Evolutionary conservation across 306 rosid genomes (phyloP), one percentile per base, ranked within the genome.

Genomic region (Lathyrus aphaca): DNA sequence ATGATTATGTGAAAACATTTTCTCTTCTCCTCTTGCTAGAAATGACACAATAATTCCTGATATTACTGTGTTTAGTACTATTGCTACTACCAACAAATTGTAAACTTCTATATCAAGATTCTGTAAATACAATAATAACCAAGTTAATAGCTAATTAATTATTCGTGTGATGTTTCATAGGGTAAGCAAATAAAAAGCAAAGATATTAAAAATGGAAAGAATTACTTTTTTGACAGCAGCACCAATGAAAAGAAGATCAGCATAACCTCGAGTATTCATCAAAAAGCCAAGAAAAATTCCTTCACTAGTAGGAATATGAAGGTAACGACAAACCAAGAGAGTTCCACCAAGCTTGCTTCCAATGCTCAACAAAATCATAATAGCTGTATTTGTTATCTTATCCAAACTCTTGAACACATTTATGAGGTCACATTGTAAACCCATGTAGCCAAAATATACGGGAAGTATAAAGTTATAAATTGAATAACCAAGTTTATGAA

Each of bases 381-480:
- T 72, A 32, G 64, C 53, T 0, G 75, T 78, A 37, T 81, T 73
- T 0, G 69, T 2, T 0, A 63, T 12, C 13, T 65, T 71, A 25
- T 69, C 32, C 69, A 72, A 39, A 39, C 18, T 75, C 46, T 14
- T 16, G 37, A 91, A 76, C 40, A 57, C 65, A 4, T 23, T 68
- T 60, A 68, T 71, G 3, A 80, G 68, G 68, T 94, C 84, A 68
- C 91, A 82, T 39, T 91, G 97, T 49, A 94, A 91, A 2, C 97
- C 97, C 11, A 94, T 60, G 68, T 88, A 94, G 1, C 99, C 99
- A 76, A 90, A 91, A 55, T 94, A 94, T 1, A 94, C 73, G 0
- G 97, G 99, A 45, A 94, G 90, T 2, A 91, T 43, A 71, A 94
- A 94, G 68, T 91, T 94, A 56, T 94, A 85, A 8, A 94, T 90